Conservation (phyloP, 495 filamentous ascomycete species). For the Penicillium roqueforti region DNA sequence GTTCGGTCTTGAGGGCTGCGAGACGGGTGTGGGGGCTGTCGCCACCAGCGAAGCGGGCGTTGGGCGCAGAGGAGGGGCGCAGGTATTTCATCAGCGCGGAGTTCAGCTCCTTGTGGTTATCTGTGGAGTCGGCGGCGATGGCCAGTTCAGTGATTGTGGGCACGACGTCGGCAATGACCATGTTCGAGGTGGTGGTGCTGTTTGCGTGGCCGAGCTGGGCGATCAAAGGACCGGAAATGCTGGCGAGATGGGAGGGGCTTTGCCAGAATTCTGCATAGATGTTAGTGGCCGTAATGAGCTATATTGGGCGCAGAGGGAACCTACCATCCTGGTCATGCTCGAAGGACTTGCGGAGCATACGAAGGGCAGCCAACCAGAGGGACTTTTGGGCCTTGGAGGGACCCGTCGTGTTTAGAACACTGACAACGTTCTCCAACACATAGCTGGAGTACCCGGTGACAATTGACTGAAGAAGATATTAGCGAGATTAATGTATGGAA, state of each 20-base stretch:
- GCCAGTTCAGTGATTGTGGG: constrained; percentile 73
- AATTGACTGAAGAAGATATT: constrained; percentile 55
- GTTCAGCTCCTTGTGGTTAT: constrained; percentile 88
- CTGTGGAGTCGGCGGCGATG: constrained; percentile 66
- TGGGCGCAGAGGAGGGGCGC: constrained; percentile 60
- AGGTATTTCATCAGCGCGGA: constrained; percentile 66
- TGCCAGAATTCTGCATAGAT: constrained; percentile 72
- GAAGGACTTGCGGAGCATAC: constrained; percentile 68
- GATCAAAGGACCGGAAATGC: constrained; percentile 63
- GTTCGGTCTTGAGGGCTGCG: constrained; percentile 74
- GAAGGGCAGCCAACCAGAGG: constrained; percentile 61
- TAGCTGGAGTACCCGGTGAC: constrained; percentile 87
- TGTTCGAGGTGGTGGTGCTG: constrained; percentile 27
- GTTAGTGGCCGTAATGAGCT: constrained; percentile 7
- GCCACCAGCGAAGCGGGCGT: constrained; percentile 48
- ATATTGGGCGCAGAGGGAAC: constrained; percentile 1
- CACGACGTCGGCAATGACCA: constrained; percentile 46
- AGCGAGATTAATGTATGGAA: neutral
- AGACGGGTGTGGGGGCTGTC: constrained; percentile 54
- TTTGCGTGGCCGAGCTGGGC: constrained; percentile 61
- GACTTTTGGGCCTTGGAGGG: constrained; percentile 48
- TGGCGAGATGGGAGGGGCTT: constrained; percentile 75
- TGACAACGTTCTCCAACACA: constrained; percentile 67
- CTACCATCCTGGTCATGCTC: constrained; percentile 71
- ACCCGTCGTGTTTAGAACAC: constrained; percentile 53